Conservation (phyloP, 2,329 filamentous ascomycete genomes). For the Cladosporium sp. region DNA sequence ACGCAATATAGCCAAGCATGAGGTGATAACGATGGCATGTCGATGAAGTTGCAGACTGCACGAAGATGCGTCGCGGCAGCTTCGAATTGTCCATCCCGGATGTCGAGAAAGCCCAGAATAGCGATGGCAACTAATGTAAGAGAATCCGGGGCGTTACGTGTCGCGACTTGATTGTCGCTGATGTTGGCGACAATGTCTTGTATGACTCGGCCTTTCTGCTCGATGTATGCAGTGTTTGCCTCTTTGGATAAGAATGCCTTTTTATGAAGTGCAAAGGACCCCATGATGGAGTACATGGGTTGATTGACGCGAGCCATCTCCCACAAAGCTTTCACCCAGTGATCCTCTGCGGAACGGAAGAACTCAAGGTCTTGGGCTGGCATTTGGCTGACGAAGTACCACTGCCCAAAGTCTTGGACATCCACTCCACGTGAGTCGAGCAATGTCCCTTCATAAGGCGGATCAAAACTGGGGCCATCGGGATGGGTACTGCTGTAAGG, state of each 20-base stretch:
- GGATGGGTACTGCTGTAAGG: neutral
- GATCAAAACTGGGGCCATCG: neutral
- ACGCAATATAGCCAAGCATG: constrained; percentile 5
- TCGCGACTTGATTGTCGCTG: neutral
- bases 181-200: constrained; percentile 3
- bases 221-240: neutral
- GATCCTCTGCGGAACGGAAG: constrained; percentile 3
- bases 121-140: constrained; percentile 1
- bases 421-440: constrained; percentile 1
- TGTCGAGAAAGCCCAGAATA: constrained; percentile 5
- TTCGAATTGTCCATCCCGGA: constrained; percentile 4
- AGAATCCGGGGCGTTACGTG: neutral
- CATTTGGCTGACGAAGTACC: constrained; percentile 7
- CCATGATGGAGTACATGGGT: neutral
- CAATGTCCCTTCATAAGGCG: neutral
- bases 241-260: neutral
- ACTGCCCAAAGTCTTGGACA: constrained; percentile 8
- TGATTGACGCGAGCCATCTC: neutral
- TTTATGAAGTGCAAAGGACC: constrained; percentile 5
- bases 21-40: neutral
- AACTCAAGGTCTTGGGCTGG: constrained; percentile 4
- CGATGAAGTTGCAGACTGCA: constrained; percentile 6
- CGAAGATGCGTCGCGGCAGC: constrained; percentile 3
- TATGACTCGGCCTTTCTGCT: constrained; percentile 4
- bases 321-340: constrained; percentile 9